phyloP scores from a whole-genome alignment of 1,284 basidiomycete species.

The Cystobasidiaceae sp. region DNA sequence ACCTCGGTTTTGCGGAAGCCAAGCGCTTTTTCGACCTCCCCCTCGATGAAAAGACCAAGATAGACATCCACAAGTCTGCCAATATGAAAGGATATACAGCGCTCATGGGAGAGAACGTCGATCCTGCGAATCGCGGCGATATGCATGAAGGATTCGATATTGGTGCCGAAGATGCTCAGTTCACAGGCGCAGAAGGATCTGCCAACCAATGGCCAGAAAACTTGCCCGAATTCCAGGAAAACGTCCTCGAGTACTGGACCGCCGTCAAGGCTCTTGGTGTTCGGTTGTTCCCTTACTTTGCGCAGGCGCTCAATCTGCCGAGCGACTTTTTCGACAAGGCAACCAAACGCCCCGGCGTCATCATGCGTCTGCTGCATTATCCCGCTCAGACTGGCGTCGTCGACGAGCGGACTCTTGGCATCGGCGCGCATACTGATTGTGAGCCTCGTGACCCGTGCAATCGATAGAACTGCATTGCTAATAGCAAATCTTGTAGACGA shows the following conservation, averaged over 20 bases:
- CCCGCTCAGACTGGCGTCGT: conserved; percentile 63
- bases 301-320: conserved; percentile 68
- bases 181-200: conserved; percentile 45
- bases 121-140: conserved; percentile 63
- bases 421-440: conserved; percentile 60
- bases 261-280: conserved; percentile 63
- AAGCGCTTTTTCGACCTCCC: conserved; percentile 64
- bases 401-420: conserved; percentile 65
- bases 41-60: conserved; percentile 57
- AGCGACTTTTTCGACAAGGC: conserved; percentile 75
- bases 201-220: conserved; percentile 56
- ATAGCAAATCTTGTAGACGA: conserved; percentile 33
- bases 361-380: conserved; percentile 76
- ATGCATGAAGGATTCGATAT: conserved; percentile 74
- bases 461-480: no score
- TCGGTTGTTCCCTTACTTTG: conserved; percentile 72
- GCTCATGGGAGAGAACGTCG: conserved; percentile 58
- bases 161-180: conserved; percentile 48
- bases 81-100: conserved; percentile 66
- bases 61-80: conserved; percentile 61
- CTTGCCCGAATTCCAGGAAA: conserved; percentile 54
- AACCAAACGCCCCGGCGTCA: conserved; percentile 54
- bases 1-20: conserved; percentile 52
- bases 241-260: conserved; percentile 57
- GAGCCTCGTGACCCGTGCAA: no score